These are phyloP conservation scores for Coemansia sp. DNA, from an alignment of 192 early-diverging fungal species.

Conservation along the genomic window DNA sequence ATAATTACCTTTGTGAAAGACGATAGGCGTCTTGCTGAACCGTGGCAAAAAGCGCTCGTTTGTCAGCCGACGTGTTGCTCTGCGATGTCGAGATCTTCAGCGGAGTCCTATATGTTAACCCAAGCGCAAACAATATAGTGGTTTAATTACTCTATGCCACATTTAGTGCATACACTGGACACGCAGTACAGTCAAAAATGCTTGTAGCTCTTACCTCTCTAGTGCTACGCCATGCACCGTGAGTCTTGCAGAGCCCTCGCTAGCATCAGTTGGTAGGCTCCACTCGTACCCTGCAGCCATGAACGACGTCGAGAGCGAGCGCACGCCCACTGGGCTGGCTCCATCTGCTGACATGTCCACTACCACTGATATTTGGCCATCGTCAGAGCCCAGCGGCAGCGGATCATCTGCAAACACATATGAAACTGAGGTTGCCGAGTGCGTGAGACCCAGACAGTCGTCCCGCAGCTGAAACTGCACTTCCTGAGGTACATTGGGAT, in stretches of 20 bases:
- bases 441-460: constrained; percentile 29
- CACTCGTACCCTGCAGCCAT: constrained; percentile 47
- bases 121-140: not conserved
- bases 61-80: not conserved
- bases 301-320: constrained; percentile 41
- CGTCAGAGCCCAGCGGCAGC: constrained; percentile 31
- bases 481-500: constrained; percentile 3
- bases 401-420: constrained; percentile 51
- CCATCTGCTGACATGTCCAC: constrained; percentile 47
- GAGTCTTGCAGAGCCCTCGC: constrained; percentile 10
- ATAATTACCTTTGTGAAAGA: constrained; percentile 34
- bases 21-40: constrained; percentile 44
- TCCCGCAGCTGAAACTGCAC: constrained; percentile 45
- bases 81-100: not conserved
- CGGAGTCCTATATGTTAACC: not conserved
- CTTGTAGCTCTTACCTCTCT: constrained; percentile 14
- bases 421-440: constrained; percentile 23
- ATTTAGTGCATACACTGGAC: not conserved
- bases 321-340: constrained; percentile 15
- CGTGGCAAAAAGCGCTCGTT: constrained; percentile 15
- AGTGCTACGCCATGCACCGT: constrained; percentile 28
- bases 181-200: not conserved
- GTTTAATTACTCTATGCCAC: too few species aligned
- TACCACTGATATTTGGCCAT: constrained; percentile 24
- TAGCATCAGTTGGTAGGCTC: constrained; percentile 4